phyloP scores from a whole-genome alignment of 176 grass and related monocot genomes.

The Chloris gayana region DNA sequence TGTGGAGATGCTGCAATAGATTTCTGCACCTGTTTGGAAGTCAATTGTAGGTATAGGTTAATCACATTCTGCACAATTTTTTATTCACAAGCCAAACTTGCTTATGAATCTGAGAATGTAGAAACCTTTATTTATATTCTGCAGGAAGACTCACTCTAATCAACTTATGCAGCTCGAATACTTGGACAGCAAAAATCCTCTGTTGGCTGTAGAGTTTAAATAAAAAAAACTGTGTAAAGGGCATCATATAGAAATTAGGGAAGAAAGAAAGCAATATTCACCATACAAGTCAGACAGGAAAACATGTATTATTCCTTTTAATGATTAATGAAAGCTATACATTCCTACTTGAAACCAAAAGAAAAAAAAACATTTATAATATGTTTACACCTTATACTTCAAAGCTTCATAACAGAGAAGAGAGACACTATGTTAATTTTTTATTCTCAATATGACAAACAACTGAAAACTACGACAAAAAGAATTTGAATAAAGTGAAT shows the following conservation, averaged over 20 bases:
- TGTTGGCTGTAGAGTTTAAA: conserved; percentile 72
- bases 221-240: not conserved
- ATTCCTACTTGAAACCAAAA: conserved; percentile 6
- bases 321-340: conserved; percentile 9
- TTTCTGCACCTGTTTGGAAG: conserved; percentile 81
- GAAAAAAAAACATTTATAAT: not conserved
- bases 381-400: not conserved
- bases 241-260: conserved; percentile 3
- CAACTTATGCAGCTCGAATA: conserved; percentile 95
- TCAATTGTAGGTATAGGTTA: not conserved
- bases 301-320: not conserved
- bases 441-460: not conserved
- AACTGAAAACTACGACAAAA: conserved; percentile 8
- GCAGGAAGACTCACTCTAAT: conserved; percentile 73
- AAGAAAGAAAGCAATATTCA: not conserved
- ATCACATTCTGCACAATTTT: conserved; percentile 13
- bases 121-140: conserved; percentile 20
- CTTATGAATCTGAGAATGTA: conserved; percentile 4
- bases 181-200: conserved; percentile 90
- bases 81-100: conserved; percentile 11
- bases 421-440: not conserved
- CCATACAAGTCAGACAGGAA: not conserved
- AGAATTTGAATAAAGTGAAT: conserved; percentile 30
- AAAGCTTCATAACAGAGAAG: not conserved
- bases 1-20: conserved; percentile 85